phyloP scores from a whole-genome alignment of 2,329 filamentous ascomycete species.

The Microascus cirrosus region DNA sequence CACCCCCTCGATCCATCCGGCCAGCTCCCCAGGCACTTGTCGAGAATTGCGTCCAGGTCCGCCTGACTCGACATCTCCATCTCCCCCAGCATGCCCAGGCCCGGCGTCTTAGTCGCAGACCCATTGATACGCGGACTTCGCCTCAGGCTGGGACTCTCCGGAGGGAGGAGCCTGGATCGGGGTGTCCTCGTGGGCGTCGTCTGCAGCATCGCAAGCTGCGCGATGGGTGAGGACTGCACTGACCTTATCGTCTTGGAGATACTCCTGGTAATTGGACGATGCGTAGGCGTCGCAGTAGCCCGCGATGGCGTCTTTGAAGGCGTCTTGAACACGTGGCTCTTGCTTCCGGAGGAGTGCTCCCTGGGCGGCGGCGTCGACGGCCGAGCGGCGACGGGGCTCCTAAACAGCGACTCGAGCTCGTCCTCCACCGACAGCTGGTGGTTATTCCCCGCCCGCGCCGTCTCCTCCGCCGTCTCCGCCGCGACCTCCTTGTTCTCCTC shows the following conservation, averaged over 20 bases:
- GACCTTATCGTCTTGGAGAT: constrained; percentile 46
- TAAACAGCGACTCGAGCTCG: constrained; percentile 55
- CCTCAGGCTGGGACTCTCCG: constrained; percentile 22
- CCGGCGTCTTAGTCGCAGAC: not conserved
- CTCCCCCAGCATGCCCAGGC: not conserved
- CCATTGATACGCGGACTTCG: constrained; percentile 27
- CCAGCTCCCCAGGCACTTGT: constrained; percentile 1
- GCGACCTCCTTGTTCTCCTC: constrained; percentile 18
- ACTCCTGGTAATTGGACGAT: constrained; percentile 50
- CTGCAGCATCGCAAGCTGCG: constrained; percentile 26
- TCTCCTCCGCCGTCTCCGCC: constrained; percentile 25
- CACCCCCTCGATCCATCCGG: not conserved
- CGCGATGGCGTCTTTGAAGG: constrained; percentile 54
- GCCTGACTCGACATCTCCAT: not conserved
- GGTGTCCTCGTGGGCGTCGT: constrained; percentile 37
- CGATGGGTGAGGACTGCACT: constrained; percentile 32
- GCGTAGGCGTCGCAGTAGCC: constrained; percentile 38
- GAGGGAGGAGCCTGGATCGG: constrained; percentile 14
- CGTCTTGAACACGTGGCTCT: constrained; percentile 43
- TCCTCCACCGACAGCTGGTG: constrained; percentile 33
- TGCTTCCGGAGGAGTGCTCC: constrained; percentile 19
- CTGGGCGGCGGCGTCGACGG: constrained; percentile 42
- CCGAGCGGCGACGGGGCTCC: constrained; percentile 34
- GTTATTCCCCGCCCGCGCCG: constrained; percentile 12
- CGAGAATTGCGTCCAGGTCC: constrained; percentile 4